Percentiles rank a stretch among this genome's conserved stretches.
Evolutionary conservation across 208 protist species (phyloP).

Genomic region (Crithidia thermophila): DNA sequence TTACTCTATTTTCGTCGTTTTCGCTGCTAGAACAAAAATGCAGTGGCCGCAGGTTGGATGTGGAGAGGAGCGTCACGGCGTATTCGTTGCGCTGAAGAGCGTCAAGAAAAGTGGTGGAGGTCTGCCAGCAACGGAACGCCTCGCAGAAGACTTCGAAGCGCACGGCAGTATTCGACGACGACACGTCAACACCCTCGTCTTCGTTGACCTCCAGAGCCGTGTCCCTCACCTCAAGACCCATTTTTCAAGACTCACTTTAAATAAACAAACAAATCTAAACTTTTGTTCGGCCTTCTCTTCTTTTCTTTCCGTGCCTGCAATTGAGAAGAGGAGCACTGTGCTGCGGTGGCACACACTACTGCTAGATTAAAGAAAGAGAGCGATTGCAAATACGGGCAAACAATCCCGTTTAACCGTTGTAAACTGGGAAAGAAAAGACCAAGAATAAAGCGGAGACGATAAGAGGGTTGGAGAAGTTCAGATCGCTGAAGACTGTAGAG

Average conservation of each 20-base stretch:
- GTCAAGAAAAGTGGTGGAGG: conserved; percentile 4
- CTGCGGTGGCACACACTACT: too few relatives aligned
- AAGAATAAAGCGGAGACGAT: too few relatives aligned
- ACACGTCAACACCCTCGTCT: not conserved
- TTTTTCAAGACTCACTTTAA: not conserved
- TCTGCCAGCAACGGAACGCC: conserved; percentile 28
- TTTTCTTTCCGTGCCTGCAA: too few relatives aligned
- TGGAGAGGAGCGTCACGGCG: conserved; percentile 37
- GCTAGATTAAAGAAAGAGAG: too few relatives aligned
- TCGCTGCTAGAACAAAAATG: too few relatives aligned
- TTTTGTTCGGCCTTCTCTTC: not conserved
- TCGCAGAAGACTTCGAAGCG: conserved; percentile 17
- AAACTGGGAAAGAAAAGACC: too few relatives aligned
- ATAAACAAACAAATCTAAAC: not conserved
- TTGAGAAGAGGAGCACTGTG: too few relatives aligned
- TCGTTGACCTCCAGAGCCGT: not conserved
- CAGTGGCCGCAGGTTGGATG: conserved; percentile 42
- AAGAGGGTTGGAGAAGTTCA: too few relatives aligned
- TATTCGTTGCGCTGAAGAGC: conserved; percentile 42
- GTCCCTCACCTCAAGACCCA: not conserved
- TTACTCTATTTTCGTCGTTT: too few relatives aligned
- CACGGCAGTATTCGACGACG: conserved; percentile 5
- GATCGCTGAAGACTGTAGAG: too few relatives aligned
- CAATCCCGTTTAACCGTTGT: too few relatives aligned
- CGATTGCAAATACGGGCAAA: too few relatives aligned